These are phyloP conservation scores for Skeletonema tropicum DNA, from an alignment of 108 stramenopile species.

Conservation along the genomic window DNA sequence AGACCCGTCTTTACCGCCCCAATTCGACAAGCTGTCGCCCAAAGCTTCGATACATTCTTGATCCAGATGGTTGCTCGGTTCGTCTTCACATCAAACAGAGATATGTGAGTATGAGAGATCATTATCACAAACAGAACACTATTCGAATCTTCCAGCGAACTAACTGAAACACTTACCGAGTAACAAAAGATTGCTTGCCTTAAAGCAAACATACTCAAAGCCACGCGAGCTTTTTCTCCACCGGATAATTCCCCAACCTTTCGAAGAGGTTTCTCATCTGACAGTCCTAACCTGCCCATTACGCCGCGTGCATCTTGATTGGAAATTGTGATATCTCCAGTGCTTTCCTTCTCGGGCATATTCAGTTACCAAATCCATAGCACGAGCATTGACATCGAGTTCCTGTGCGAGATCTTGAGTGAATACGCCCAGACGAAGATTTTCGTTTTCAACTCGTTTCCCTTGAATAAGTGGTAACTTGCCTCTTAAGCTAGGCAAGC, in stretches of 20 bases:
- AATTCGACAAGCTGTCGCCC: slow-evolving; percentile 70
- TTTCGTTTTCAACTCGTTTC: slow-evolving; percentile 70
- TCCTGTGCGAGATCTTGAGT: slow-evolving; percentile 94
- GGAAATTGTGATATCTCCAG: slow-evolving; percentile 75
- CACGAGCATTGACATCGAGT: slow-evolving; percentile 68
- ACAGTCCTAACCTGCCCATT: slow-evolving; percentile 82
- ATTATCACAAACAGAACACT: neutral
- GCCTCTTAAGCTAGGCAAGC: slow-evolving; percentile 84
- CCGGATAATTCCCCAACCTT: slow-evolving; percentile 67
- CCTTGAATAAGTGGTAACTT: slow-evolving; percentile 69
- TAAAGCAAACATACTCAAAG: slow-evolving; percentile 81
- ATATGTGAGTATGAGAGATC: neutral
- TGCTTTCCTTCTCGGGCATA: slow-evolving; percentile 70
- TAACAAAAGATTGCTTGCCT: slow-evolving; percentile 75
- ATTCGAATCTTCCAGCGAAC: neutral
- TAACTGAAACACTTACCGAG: slow-evolving; percentile 58
- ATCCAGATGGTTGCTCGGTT: slow-evolving; percentile 38
- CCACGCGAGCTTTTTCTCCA: slow-evolving; percentile 88
- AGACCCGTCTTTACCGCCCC: slow-evolving; percentile 83
- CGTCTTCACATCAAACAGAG: neutral
- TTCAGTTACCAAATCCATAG: slow-evolving; percentile 79
- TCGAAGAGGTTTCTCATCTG: slow-evolving; percentile 82
- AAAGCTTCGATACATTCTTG: slow-evolving; percentile 72
- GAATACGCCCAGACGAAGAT: slow-evolving; percentile 66
- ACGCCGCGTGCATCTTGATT: slow-evolving; percentile 77